These are phyloP conservation scores for Colletotrichum limetticola DNA, from an alignment of 2,329 filamentous ascomycete genomes.

Conservation along the genomic window DNA sequence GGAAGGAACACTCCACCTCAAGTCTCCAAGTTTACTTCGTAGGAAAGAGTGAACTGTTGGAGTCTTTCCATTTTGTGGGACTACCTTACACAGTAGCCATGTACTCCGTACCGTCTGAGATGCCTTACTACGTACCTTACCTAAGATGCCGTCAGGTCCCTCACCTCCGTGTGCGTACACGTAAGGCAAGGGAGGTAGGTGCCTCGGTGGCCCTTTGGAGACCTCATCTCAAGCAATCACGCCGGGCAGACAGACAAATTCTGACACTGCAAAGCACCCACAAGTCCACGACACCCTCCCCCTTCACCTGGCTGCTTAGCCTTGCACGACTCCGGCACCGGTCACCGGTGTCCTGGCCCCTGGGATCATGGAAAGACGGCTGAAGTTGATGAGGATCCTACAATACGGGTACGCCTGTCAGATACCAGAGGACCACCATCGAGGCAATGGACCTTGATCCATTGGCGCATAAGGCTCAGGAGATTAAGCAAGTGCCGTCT, in stretches of 20 bases:
- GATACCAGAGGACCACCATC: neutral
- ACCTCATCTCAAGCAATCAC: neutral
- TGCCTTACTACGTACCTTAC: too few species aligned
- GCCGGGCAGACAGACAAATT: neutral
- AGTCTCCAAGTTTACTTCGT: too few species aligned
- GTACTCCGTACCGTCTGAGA: too few species aligned
- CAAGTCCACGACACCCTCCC: neutral
- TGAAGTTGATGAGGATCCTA: neutral
- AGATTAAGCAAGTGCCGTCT: constrained; percentile 30
- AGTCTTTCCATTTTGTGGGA: too few species aligned
- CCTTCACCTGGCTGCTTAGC: neutral
- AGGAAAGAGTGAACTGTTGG: too few species aligned
- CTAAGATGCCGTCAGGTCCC: too few species aligned
- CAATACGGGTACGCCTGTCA: neutral
- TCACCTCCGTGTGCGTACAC: too few species aligned
- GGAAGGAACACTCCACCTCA: too few species aligned
- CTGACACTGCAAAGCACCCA: neutral
- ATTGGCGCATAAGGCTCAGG: constrained; percentile 13
- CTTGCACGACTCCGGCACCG: neutral
- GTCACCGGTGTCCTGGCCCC: neutral
- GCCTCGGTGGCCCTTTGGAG: neutral
- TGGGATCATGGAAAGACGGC: neutral
- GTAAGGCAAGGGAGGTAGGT: too few species aligned
- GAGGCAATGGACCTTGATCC: neutral
- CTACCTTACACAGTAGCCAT: too few species aligned